Percentiles rank a stretch among this genome's conserved stretches.
Conservation (phyloP, 2,329 filamentous ascomycete species). For the Rutstroemia sp. region DNA sequence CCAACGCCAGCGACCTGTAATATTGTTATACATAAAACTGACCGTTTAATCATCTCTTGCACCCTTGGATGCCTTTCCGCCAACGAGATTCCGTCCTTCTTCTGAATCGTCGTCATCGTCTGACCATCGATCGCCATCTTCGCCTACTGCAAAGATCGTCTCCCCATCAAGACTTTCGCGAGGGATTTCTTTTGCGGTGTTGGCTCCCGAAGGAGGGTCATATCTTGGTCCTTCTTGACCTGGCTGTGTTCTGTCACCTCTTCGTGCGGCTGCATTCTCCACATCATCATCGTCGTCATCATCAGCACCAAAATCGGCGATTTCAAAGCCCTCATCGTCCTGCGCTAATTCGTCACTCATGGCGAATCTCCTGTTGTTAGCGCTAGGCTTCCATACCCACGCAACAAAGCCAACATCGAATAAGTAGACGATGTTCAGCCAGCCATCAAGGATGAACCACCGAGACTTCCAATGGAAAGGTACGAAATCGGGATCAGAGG, state of each 20-base stretch:
- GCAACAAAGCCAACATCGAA: constrained; percentile 88
- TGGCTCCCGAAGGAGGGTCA: constrained; percentile 26
- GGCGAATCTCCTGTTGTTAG: constrained; percentile 92
- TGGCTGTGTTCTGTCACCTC: constrained; percentile 39
- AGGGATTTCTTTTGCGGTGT: constrained; percentile 32
- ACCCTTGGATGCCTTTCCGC: constrained; percentile 5
- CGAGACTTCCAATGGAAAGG: constrained; percentile 95
- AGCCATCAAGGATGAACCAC: constrained; percentile 96
- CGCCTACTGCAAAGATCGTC: constrained; percentile 91
- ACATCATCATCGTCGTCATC: constrained; percentile 53
- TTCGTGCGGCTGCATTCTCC: constrained; percentile 32
- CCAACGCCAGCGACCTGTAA: constrained; percentile 7
- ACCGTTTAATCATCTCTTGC: constrained; percentile 3
- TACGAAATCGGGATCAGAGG: constrained; percentile 78
- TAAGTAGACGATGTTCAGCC: constrained; percentile 94
- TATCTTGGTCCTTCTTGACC: constrained; percentile 30
- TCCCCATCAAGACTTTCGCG: constrained; percentile 72
- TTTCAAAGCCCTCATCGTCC: constrained; percentile 97
- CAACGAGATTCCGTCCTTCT: constrained; percentile 40
- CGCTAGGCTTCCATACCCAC: constrained; percentile 93
- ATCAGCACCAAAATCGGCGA: constrained; percentile 77
- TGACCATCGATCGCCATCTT: constrained; percentile 74
- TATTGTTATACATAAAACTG: constrained; percentile 11
- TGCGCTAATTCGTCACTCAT: constrained; percentile 99
- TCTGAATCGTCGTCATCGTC: constrained; percentile 63